Percentiles rank a stretch among this genome's conserved stretches.
Evolutionary conservation across 345 rosid genomes (phyloP).

Genomic region (Syzygium grande): DNA sequence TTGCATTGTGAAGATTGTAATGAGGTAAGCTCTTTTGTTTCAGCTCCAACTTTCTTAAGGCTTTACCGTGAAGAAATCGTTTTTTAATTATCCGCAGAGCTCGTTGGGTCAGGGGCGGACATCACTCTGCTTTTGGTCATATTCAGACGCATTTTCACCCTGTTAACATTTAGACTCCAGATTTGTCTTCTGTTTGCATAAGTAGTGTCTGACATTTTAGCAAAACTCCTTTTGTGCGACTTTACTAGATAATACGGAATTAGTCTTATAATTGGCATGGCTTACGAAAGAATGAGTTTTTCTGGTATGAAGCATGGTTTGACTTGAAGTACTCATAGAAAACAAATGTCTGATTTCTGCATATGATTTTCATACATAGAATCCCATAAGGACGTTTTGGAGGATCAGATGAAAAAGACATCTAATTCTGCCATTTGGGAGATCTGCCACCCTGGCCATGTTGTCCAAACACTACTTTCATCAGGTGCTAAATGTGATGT

Average conservation of each 20-base stretch:
- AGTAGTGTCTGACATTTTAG: not conserved
- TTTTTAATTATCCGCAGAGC: not conserved
- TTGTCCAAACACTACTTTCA: not conserved
- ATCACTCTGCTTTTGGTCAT: not conserved
- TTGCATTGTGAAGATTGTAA: slow-evolving; percentile 69
- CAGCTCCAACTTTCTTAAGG: not conserved
- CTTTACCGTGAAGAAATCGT: not conserved
- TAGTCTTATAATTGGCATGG: not conserved
- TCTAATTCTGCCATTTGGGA: not conserved
- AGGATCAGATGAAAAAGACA: not conserved
- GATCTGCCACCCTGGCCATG: not conserved
- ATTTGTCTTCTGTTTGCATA: not conserved
- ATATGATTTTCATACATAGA: not conserved
- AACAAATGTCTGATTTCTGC: not conserved
- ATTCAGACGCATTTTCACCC: not conserved
- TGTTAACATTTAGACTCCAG: not conserved
- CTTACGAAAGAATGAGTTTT: not conserved
- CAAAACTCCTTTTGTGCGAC: not conserved
- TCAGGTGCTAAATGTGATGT: not conserved
- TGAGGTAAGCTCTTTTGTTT: slow-evolving; percentile 26
- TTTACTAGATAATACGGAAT: not conserved
- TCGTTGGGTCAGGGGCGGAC: not conserved
- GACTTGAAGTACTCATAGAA: not conserved
- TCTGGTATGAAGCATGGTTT: not conserved
- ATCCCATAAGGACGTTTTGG: not conserved